Evolutionary conservation across 1,284 basidiomycete genomes (phyloP).

Genomic region (Exobasidium rhododendri): DNA sequence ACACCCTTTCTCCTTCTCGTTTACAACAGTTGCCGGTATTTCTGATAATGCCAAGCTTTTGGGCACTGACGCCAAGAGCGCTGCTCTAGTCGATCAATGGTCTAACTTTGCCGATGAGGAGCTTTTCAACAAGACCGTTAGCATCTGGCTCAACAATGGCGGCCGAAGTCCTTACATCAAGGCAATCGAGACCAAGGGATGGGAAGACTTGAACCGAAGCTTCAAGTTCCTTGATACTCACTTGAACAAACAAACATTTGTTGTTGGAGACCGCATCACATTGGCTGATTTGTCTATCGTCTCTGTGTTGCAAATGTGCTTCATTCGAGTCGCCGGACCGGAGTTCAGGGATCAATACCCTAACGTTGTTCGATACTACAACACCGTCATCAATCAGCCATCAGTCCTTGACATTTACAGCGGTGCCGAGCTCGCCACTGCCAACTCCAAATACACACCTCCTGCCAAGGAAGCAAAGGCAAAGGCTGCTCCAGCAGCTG

Average conservation of each 20-base stretch:
- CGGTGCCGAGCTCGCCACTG: constrained; percentile 67
- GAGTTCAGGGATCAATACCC: constrained; percentile 57
- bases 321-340: constrained; percentile 28
- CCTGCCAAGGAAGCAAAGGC: constrained; percentile 62
- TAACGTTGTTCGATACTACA: constrained; percentile 74
- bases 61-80: constrained; percentile 60
- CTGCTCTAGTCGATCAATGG: constrained; percentile 69
- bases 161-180: constrained; percentile 52
- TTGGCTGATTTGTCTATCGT: constrained; percentile 81
- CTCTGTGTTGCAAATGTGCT: constrained; percentile 46
- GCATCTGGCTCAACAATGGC: constrained; percentile 21
- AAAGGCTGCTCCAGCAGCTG: constrained; percentile 37
- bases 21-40: constrained; percentile 65
- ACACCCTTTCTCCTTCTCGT: constrained; percentile 3
- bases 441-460: constrained; percentile 69
- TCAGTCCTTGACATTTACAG: constrained; percentile 36
- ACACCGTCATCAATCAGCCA: constrained; percentile 69
- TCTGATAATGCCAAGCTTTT: constrained; percentile 68
- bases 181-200: constrained; percentile 63
- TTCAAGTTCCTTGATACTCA: constrained; percentile 70
- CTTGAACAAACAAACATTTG: constrained; percentile 77
- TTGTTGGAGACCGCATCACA: constrained; percentile 90
- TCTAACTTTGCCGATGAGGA: constrained; percentile 65
- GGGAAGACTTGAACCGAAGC: constrained; percentile 56
- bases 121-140: constrained; percentile 49